phyloP scores from a whole-genome alignment of 106 monocot species.

The Xerophyta viscosa region DNA sequence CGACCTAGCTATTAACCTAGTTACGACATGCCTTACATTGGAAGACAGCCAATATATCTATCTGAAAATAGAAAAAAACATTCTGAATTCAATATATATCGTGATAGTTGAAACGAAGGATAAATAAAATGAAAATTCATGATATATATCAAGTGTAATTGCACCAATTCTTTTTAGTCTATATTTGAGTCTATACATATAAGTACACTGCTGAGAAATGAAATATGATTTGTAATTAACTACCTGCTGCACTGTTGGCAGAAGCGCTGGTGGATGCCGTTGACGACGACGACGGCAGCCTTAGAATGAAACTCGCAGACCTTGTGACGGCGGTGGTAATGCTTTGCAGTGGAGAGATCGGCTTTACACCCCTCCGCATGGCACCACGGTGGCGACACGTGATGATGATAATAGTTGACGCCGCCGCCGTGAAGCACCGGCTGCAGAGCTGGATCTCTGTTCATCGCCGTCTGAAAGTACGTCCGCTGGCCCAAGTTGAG shows the following conservation, averaged over 20 bases:
- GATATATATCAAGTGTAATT: too few relatives aligned
- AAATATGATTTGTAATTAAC: background rate
- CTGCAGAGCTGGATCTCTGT: background rate
- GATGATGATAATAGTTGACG: too few relatives aligned
- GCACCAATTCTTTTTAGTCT: too few relatives aligned
- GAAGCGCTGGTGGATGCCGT: background rate
- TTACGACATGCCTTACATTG: too few relatives aligned
- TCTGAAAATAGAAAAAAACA: too few relatives aligned
- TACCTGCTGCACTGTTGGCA: slow-evolving; percentile 10
- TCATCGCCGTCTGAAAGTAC: background rate
- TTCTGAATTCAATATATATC: too few relatives aligned
- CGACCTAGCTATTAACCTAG: too few relatives aligned
- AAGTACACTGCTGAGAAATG: too few relatives aligned
- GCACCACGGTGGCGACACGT: background rate
- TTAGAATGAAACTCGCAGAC: slow-evolving; percentile 5
- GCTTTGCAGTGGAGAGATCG: background rate
- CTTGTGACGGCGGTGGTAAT: slow-evolving; percentile 4
- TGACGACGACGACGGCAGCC: background rate
- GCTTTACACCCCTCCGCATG: background rate
- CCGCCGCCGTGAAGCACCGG: background rate
- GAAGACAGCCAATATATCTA: too few relatives aligned
- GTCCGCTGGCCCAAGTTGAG: background rate
- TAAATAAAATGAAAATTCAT: too few relatives aligned
- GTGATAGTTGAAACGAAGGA: too few relatives aligned
- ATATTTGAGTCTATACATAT: too few relatives aligned